Evolutionary conservation across 2,329 filamentous ascomycete species (phyloP).

Genomic region (Purpureocillium takamizusanense): DNA sequence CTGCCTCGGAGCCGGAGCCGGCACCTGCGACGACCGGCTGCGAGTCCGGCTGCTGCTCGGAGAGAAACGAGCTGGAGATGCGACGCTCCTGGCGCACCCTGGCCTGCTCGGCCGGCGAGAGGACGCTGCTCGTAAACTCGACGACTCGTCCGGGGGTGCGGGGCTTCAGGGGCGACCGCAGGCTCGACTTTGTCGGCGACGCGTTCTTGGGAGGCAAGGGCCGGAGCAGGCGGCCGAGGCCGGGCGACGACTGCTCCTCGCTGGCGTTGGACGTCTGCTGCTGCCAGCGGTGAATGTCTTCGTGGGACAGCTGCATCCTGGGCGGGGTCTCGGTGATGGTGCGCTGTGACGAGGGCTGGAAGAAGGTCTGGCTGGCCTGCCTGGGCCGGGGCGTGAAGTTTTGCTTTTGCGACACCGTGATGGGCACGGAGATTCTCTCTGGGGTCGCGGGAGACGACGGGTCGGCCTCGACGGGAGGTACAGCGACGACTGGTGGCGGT

Average conservation of each 20-base stretch:
- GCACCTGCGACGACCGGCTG: neutral
- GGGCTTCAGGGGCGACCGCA: conserved; percentile 48
- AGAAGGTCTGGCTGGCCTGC: conserved; percentile 26
- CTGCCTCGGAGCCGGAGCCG: conserved; percentile 1
- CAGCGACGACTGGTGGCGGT: too few relatives aligned
- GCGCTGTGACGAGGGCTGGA: conserved; percentile 21
- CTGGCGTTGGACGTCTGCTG: conserved; percentile 27
- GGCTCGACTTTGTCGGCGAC: conserved; percentile 47
- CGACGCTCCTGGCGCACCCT: conserved; percentile 20
- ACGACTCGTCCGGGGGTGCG: conserved; percentile 50
- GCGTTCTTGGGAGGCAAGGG: conserved; percentile 40
- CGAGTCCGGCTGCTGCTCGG: conserved; percentile 1
- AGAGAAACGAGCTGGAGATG: conserved; percentile 13
- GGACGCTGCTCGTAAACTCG: conserved; percentile 43
- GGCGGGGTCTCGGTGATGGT: conserved; percentile 24
- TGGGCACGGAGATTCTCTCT: conserved; percentile 20
- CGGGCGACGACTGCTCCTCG: conserved; percentile 26
- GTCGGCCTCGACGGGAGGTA: neutral
- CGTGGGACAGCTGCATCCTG: conserved; percentile 30
- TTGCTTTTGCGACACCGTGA: conserved; percentile 36
- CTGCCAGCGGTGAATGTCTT: conserved; percentile 32
- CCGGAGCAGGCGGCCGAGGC: conserved; percentile 32
- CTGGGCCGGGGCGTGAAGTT: conserved; percentile 37
- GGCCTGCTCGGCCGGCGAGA: conserved; percentile 35
- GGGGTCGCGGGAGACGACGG: conserved; percentile 19